Conservation (phyloP, 2,329 filamentous ascomycete species). For the Xylaria sp. region DNA sequence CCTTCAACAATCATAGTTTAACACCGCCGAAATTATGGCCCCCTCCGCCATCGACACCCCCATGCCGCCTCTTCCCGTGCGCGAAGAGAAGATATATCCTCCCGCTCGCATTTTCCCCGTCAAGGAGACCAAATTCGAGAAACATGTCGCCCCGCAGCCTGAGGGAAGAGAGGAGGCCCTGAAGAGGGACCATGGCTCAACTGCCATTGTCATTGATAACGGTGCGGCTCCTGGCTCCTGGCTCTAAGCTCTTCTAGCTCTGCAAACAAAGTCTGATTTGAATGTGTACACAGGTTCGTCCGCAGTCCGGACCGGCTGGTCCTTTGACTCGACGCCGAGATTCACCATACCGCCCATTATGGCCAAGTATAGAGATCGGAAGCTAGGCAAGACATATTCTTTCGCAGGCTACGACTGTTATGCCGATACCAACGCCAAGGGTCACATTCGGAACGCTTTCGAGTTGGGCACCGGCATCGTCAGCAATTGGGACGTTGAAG, state of each 20-base stretch:
- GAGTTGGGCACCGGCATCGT: constrained; percentile 91
- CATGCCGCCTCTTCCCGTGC: constrained; percentile 50
- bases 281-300: constrained; percentile 74
- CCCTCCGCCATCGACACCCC: constrained; percentile 63
- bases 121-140: constrained; percentile 70
- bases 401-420: constrained; percentile 95
- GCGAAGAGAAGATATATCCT: constrained; percentile 60
- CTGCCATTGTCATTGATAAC: constrained; percentile 97
- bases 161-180: constrained; percentile 79
- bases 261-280: constrained; percentile 31
- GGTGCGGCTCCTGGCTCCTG: constrained; percentile 63
- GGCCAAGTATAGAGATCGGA: constrained; percentile 94
- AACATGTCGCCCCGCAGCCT: constrained; percentile 61
- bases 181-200: constrained; percentile 62
- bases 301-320: constrained; percentile 92
- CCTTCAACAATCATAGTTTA: constrained; percentile 22
- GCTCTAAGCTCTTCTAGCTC: background rate
- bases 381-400: constrained; percentile 88
- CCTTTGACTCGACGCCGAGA: constrained; percentile 85
- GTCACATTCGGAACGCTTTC: constrained; percentile 90
- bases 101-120: constrained; percentile 68
- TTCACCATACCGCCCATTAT: constrained; percentile 87
- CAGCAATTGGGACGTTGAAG: constrained; percentile 98
- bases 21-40: constrained; percentile 52
- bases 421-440: constrained; percentile 89